phyloP scores from a whole-genome alignment of 2,329 filamentous ascomycete genomes.

The Monilinia fructigena region DNA sequence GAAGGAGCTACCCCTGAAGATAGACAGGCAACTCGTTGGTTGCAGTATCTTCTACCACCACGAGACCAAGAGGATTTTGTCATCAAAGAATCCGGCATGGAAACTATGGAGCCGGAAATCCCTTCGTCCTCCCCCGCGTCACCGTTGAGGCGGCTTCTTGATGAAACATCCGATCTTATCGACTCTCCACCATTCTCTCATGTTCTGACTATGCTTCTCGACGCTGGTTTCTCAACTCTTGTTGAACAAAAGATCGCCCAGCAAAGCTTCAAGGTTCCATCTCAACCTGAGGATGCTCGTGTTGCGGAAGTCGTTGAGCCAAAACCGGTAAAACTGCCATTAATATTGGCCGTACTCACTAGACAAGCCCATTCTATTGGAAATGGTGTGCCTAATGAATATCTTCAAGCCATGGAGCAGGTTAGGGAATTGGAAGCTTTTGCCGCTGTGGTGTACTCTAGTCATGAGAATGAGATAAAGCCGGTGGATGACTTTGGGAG shows the following conservation, averaged over 20 bases:
- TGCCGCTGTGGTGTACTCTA: conserved; percentile 82
- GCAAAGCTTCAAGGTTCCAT: conserved; percentile 69
- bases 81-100: conserved; percentile 79
- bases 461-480: conserved; percentile 71
- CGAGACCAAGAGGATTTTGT: conserved; percentile 77
- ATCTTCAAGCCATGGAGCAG: conserved; percentile 71
- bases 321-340: conserved; percentile 71
- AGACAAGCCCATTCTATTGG: conserved; percentile 89
- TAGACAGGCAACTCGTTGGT: conserved; percentile 62
- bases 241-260: conserved; percentile 78
- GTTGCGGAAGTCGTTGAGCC: conserved; percentile 54
- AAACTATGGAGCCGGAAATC: conserved; percentile 49
- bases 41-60: conserved; percentile 79
- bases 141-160: conserved; percentile 74
- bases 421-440: conserved; percentile 79
- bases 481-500: conserved; percentile 32
- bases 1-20: conserved; percentile 71
- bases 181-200: conserved; percentile 89
- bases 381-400: conserved; percentile 70
- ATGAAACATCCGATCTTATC: conserved; percentile 93
- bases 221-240: conserved; percentile 80
- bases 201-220: conserved; percentile 81
- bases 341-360: conserved; percentile 84
- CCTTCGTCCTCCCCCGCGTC: conserved; percentile 40
- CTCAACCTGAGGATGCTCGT: conserved; percentile 38